phyloP scores from a whole-genome alignment of 78 protist genomes.

The Chrysochromulina parva region DNA sequence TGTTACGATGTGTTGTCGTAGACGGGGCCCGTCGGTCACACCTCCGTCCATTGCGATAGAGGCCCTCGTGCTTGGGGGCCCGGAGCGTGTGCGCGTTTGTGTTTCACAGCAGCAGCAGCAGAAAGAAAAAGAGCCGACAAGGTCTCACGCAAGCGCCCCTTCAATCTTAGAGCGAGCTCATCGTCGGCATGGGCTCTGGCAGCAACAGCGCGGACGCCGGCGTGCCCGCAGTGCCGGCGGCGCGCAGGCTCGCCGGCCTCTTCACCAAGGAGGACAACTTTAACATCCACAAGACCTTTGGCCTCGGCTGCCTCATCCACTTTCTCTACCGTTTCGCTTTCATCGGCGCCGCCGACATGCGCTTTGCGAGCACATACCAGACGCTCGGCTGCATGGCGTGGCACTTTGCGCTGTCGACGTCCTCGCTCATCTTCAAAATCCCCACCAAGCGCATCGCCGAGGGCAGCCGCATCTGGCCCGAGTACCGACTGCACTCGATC shows the following conservation, averaged over 20 bases:
- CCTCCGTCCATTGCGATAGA: too few relatives aligned
- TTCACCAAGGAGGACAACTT: constrained; percentile 5
- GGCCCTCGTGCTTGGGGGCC: too few relatives aligned
- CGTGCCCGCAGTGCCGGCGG: too few relatives aligned
- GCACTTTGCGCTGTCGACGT: neutral
- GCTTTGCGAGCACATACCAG: neutral
- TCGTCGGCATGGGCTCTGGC: too few relatives aligned
- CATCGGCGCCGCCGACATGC: neutral
- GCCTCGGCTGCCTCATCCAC: neutral
- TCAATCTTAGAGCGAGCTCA: too few relatives aligned
- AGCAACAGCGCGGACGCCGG: too few relatives aligned
- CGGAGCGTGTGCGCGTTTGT: too few relatives aligned
- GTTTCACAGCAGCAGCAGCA: too few relatives aligned
- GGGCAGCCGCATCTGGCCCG: neutral
- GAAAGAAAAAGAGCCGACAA: too few relatives aligned
- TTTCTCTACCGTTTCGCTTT: neutral
- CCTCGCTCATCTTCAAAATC: constrained; percentile 19
- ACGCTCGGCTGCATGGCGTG: neutral
- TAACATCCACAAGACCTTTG: neutral
- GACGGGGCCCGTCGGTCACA: too few relatives aligned
- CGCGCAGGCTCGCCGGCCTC: neutral
- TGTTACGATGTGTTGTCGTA: too few relatives aligned
- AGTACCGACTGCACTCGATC: constrained; percentile 10
- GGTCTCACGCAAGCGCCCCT: too few relatives aligned
- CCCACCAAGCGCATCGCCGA: neutral